Evolutionary conservation across 1,284 basidiomycete species (phyloP).

Genomic region (Exobasidium cylindrosporum): DNA sequence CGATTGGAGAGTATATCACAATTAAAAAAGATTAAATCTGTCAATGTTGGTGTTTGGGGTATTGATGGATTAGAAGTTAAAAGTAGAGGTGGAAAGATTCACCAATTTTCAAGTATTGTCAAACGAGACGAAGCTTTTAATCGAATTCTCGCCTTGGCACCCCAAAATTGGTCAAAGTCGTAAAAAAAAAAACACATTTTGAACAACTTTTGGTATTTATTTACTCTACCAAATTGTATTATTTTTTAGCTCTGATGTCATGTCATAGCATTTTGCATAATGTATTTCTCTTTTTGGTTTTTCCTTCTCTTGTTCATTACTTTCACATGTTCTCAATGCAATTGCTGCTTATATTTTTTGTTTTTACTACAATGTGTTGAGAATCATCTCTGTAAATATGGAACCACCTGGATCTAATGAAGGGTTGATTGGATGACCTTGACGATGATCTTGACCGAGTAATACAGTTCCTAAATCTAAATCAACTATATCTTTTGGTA

Average conservation of each 20-base stretch:
- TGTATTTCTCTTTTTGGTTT: too few species aligned
- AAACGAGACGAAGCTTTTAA: constrained; percentile 15
- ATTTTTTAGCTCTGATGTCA: not conserved
- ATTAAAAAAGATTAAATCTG: not conserved
- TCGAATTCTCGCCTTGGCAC: constrained; percentile 11
- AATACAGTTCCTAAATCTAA: constrained; percentile 30
- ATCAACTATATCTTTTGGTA: constrained; percentile 26
- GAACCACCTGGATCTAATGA: constrained; percentile 16
- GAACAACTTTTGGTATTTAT: too few species aligned
- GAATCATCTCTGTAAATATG: constrained; percentile 36
- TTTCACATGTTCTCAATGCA: too few species aligned
- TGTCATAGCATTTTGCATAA: not conserved
- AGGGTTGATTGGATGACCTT: constrained; percentile 11
- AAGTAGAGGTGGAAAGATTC: constrained; percentile 4
- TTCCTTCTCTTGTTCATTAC: too few species aligned
- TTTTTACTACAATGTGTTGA: constrained; percentile 11
- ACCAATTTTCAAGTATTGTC: constrained; percentile 9
- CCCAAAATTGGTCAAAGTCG: constrained; percentile 10
- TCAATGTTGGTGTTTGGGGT: constrained; percentile 3
- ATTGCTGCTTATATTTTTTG: too few species aligned
- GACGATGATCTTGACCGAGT: constrained; percentile 37
- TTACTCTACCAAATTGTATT: not conserved
- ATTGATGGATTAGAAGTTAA: constrained; percentile 1
- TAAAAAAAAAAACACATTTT: too few species aligned
- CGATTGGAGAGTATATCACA: not conserved